These are phyloP conservation scores for Kodamaea arcana DNA, from an alignment of 1,139 yeast species.

Conservation along the genomic window DNA sequence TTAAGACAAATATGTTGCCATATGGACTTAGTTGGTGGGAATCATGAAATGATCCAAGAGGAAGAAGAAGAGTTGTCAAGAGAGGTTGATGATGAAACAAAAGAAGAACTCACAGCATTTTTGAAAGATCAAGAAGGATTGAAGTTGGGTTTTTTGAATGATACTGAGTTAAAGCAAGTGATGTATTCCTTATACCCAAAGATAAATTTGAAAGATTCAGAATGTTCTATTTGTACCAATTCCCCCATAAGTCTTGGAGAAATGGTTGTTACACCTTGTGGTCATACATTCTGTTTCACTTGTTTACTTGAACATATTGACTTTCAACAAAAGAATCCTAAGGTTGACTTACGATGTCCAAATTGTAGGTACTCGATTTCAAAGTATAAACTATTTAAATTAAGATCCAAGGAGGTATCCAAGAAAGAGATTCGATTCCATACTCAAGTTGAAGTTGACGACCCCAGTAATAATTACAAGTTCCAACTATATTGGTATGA, in stretches of 20 bases:
- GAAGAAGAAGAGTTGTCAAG: conserved; percentile 24
- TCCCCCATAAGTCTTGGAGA: conserved; percentile 55
- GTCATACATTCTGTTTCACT: conserved; percentile 71
- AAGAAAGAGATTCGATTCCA: conserved; percentile 34
- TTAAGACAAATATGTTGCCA: conserved; percentile 90
- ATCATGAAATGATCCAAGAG: conserved; percentile 35
- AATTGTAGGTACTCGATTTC: conserved; percentile 50
- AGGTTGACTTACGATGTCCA: conserved; percentile 47
- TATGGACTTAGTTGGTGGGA: conserved; percentile 53
- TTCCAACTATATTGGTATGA: conserved; percentile 42
- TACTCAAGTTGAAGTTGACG: conserved; percentile 18
- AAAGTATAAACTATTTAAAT: conserved; percentile 39
- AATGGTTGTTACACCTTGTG: conserved; percentile 70
- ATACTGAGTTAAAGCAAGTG: conserved; percentile 25
- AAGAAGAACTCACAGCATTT: conserved; percentile 9
- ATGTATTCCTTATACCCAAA: conserved; percentile 24
- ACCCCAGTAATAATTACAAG: conserved; percentile 19
- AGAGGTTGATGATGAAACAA: conserved; percentile 9
- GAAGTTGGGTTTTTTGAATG: conserved; percentile 29
- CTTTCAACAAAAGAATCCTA: conserved; percentile 31
- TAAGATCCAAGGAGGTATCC: conserved; percentile 26
- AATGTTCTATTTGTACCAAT: conserved; percentile 82
- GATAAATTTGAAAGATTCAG: conserved; percentile 45
- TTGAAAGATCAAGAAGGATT: conserved; percentile 14
- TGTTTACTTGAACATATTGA: conserved; percentile 73